Conservation (phyloP, 257 asterid species). For the Nicotiana noctiflora region DNA sequence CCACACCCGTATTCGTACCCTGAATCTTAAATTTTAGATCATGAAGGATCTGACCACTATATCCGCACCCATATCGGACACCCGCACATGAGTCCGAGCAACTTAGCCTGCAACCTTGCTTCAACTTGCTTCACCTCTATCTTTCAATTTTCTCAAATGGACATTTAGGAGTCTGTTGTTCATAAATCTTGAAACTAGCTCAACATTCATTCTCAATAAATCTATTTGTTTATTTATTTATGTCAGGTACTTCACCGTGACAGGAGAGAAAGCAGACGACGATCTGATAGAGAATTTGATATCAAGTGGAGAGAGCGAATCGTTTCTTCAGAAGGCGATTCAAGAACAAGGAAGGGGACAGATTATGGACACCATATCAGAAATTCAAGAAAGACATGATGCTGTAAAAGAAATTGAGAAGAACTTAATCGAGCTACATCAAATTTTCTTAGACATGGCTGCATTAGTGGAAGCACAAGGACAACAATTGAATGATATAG, state of each 20-base stretch:
- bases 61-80: no score
- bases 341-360: constrained; percentile 40
- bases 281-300: constrained; percentile 34
- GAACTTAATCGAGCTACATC: constrained; percentile 31
- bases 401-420: constrained; percentile 37
- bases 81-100: no score
- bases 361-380: constrained; percentile 31
- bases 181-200: no score
- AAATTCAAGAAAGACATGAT: constrained; percentile 34
- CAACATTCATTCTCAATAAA: no score
- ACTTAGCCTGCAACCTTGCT: no score
- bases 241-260: constrained; percentile 21
- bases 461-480: constrained; percentile 37
- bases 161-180: no score
- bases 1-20: no score
- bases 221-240: no score
- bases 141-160: no score
- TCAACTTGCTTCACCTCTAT: no score
- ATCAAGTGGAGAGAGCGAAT: constrained; percentile 40
- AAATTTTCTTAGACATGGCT: constrained; percentile 35
- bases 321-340: constrained; percentile 34
- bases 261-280: constrained; percentile 29
- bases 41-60: no score
- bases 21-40: no score
- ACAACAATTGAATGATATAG: constrained; percentile 31